Evolutionary conservation across 2,329 filamentous ascomycete genomes (phyloP).

Genomic region (Aspergillus transmontanensis): DNA sequence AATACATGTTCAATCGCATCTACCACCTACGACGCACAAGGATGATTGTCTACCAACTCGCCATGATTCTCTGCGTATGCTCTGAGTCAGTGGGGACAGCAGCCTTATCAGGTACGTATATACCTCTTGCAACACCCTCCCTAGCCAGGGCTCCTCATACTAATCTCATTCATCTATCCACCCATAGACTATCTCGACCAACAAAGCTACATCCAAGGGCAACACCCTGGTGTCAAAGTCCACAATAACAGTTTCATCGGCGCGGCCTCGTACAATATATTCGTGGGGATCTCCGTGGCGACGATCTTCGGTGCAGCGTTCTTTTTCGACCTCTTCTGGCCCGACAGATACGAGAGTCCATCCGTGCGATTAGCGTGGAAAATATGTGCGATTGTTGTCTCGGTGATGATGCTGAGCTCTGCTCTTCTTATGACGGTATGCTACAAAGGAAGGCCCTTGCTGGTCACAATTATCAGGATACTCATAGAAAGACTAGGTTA

Average conservation of each 20-base stretch:
- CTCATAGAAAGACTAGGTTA: neutral
- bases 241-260: conserved; percentile 61
- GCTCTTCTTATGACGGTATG: conserved; percentile 27
- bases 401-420: conserved; percentile 47
- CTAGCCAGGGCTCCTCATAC: no score
- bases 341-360: conserved; percentile 53
- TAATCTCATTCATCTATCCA: no score
- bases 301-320: conserved; percentile 62
- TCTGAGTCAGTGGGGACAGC: conserved; percentile 61
- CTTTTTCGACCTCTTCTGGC: conserved; percentile 66
- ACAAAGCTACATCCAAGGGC: conserved; percentile 49
- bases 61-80: conserved; percentile 60
- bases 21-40: conserved; percentile 61
- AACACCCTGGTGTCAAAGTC: conserved; percentile 45
- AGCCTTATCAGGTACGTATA: conserved; percentile 53
- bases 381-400: conserved; percentile 53
- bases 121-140: no score
- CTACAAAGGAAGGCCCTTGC: no score
- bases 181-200: conserved; percentile 57
- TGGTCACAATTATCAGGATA: no score
- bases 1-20: conserved; percentile 60
- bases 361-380: conserved; percentile 58
- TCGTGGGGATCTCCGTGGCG: conserved; percentile 59
- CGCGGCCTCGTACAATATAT: conserved; percentile 61
- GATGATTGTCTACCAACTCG: conserved; percentile 62